A percentile compares a stretch with the other conserved stretches of the same genome.
These are phyloP conservation scores for Amesomyces nigricolor DNA, from an alignment of 2,329 filamentous ascomycete genomes.

Conservation along the genomic window DNA sequence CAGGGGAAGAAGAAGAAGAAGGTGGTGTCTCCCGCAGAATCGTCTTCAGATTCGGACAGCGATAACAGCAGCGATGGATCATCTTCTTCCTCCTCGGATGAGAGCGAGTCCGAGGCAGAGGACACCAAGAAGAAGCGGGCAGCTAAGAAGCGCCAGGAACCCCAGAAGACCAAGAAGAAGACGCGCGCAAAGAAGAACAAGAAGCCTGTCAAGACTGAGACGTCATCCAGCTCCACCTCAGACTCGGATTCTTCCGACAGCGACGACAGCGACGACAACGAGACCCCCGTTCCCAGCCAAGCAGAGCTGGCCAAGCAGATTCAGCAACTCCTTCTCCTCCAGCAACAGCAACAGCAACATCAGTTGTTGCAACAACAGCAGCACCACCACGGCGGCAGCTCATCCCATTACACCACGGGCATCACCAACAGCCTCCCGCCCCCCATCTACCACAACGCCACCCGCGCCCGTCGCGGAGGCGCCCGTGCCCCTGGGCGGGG, in stretches of 20 bases:
- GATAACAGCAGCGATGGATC: slow-evolving; percentile 20
- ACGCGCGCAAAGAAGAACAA: slow-evolving; percentile 26
- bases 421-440: slow-evolving; percentile 6
- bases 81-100: slow-evolving; percentile 27
- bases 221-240: slow-evolving; percentile 21
- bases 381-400: slow-evolving; percentile 6
- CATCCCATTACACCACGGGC: slow-evolving; percentile 11
- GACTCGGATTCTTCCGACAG: slow-evolving; percentile 26
- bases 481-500: slow-evolving; percentile 1
- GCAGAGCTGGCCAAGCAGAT: slow-evolving; percentile 28
- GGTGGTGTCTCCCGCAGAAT: slow-evolving; percentile 14
- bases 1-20: slow-evolving; percentile 27
- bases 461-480: slow-evolving; percentile 1
- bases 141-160: slow-evolving; percentile 30
- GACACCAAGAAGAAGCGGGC: slow-evolving; percentile 27
- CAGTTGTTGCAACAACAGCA: slow-evolving; percentile 1
- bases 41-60: slow-evolving; percentile 14
- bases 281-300: slow-evolving; percentile 21
- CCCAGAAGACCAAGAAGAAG: slow-evolving; percentile 29
- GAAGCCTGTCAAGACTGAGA: slow-evolving; percentile 24
- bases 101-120: slow-evolving; percentile 24
- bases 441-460: slow-evolving; percentile 10
- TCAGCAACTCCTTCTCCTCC: slow-evolving; percentile 26
- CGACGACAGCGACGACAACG: slow-evolving; percentile 19
- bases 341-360: slow-evolving; percentile 19